Evolutionary conservation across 2,329 filamentous ascomycete species (phyloP), one percentile per base, ranked within the genome.

Genomic region (Aspergillus oerlinghausenensis): DNA sequence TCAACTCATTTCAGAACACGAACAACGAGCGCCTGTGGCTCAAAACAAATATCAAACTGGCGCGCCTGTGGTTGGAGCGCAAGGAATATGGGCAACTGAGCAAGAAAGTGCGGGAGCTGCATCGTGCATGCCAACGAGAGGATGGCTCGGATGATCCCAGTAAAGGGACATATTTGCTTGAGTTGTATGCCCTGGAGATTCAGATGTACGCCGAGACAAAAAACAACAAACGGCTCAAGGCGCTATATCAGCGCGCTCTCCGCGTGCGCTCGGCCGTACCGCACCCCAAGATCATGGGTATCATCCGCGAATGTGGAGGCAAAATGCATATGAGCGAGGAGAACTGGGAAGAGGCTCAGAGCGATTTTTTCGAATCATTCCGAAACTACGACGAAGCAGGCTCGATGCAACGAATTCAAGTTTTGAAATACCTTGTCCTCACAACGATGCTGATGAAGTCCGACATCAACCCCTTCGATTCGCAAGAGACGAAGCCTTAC

Each of bases 321-420:
- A 99, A 99, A 81, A 99, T 99, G 94, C 92, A 97, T 79, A 97
- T 99, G 94, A 94, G 90, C 73, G 94, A 99, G 80, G 94, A 97
- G 78, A 97, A 97, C 73, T 99, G 94, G 94, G 91, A 94, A 73
- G 90, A 92, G 69, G 94, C 94, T 1, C 92, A 97, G 76, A 93
- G 87, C 66, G 94, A 97, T 78, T 99, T 99, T 75, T 97, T 97
- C 74, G 94, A 99, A 74, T 96, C 93, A 1, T 99, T 99, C 80
- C 89, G 92, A 56, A 97, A 97, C 78, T 99, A 97, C 77, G 94
- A 99, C 72, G 94, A 99, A 79, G 94, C 94, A 43, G 94, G 94
- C 49, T 97, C 92, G 26, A 83, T 97, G 67, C 93, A 97, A 74
- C 86, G 94, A 50, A 97, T 97, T 65, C 93, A 97, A 74, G 94